phyloP scores from a whole-genome alignment of 2,329 filamentous ascomycete species.

The Fusarium sp. region DNA sequence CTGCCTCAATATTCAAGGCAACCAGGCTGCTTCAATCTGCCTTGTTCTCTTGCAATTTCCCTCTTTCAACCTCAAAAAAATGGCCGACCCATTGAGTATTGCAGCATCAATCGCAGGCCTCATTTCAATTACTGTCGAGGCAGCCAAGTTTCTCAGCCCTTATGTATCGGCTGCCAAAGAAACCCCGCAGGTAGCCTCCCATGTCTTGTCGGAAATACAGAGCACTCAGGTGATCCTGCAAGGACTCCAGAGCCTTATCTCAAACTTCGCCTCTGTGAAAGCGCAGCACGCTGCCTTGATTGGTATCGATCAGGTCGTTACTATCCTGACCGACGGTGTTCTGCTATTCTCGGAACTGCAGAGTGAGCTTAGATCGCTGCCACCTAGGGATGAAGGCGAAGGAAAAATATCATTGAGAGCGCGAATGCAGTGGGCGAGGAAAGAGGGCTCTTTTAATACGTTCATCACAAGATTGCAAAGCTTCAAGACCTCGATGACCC shows the following conservation, averaged over 20 bases:
- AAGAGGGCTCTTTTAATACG: background rate
- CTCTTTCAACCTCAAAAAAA: background rate
- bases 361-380: background rate
- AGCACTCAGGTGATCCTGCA: conserved; percentile 12
- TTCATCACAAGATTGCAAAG: background rate
- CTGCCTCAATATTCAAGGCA: background rate
- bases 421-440: background rate
- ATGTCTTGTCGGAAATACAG: conserved; percentile 23
- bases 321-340: conserved; percentile 3
- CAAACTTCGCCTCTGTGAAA: rapidly evolving
- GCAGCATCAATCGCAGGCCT: conserved; percentile 28
- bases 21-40: background rate
- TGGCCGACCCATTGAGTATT: conserved; percentile 19
- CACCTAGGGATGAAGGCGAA: rapidly evolving
- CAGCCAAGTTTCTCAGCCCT: conserved; percentile 1
- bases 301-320: background rate
- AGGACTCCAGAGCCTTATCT: background rate
- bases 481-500: conserved; percentile 16
- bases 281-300: background rate
- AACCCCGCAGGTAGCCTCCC: conserved; percentile 19
- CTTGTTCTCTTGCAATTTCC: background rate
- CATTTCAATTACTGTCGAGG: background rate
- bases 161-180: conserved; percentile 29
- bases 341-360: conserved; percentile 30
- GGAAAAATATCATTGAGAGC: background rate